phyloP scores from a whole-genome alignment of 2,329 filamentous ascomycete genomes.

The Zymoseptoria pseudotritici region DNA sequence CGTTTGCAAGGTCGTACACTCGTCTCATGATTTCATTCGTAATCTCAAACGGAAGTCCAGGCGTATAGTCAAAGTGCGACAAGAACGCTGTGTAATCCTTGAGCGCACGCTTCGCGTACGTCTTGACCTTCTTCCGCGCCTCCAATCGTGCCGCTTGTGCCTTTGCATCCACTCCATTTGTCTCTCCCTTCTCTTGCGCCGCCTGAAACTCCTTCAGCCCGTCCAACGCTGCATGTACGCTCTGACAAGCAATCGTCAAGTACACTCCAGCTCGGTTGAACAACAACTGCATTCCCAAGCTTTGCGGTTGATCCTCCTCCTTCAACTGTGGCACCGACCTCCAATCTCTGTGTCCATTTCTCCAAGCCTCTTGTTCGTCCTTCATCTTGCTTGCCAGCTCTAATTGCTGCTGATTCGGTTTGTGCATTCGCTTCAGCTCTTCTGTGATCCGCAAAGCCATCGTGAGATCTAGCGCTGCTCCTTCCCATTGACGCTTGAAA shows the following conservation, averaged over 20 bases:
- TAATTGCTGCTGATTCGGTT: conserved; percentile 42
- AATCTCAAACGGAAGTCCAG: conserved; percentile 55
- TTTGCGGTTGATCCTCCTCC: conserved; percentile 63
- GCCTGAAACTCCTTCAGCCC: conserved; percentile 33
- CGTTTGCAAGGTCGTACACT: conserved; percentile 50
- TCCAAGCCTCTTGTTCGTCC: conserved; percentile 31
- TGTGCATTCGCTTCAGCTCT: conserved; percentile 35
- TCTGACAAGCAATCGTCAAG: conserved; percentile 61
- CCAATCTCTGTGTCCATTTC: conserved; percentile 38
- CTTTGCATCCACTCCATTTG: conserved; percentile 41
- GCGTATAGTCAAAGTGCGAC: conserved; percentile 69
- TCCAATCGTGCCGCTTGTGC: conserved; percentile 46
- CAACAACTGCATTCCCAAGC: conserved; percentile 64
- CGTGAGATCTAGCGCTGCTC: conserved; percentile 63
- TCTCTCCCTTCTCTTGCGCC: conserved; percentile 25
- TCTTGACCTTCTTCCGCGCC: conserved; percentile 61
- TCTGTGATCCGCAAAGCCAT: conserved; percentile 54
- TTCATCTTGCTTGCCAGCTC: conserved; percentile 44
- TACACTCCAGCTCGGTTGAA: conserved; percentile 71
- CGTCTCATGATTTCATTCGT: conserved; percentile 52
- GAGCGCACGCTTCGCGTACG: conserved; percentile 67
- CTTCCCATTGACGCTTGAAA: conserved; percentile 67
- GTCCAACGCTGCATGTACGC: conserved; percentile 53
- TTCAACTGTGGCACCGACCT: conserved; percentile 45
- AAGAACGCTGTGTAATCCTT: conserved; percentile 68